Evolutionary conservation across 2,329 filamentous ascomycete species (phyloP), one percentile per base, ranked within the genome.

Genomic region (Colletotrichum lupini): DNA sequence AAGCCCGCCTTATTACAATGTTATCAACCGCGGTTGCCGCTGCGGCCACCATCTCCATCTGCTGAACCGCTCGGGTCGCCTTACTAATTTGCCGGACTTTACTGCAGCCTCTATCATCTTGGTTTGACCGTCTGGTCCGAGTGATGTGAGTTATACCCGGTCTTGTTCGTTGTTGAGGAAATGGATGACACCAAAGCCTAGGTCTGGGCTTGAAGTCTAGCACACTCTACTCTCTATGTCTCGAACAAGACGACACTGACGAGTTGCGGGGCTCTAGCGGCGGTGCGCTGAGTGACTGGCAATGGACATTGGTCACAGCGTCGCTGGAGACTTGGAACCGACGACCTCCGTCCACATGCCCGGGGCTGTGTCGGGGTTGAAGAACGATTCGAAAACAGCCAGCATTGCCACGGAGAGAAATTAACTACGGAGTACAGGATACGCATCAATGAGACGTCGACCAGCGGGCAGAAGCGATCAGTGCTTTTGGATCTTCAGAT

Each of bases 21-120:
- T 59, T 55, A 26, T 64, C 66, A 69, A 69, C 66, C 70, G 66
- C 70, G 46, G 53, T 49, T 72, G 30, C 69, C 59, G 66, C 66
- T 60, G 66, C 37, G 59, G 30, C 30, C 61, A 35, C 42, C 58
- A 26, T 63, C 58, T 63, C 42, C 35, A 55, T 42, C 24, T 60
- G 42, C 59, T 64, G 42, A 37, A 24, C 59, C 59, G 70, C 70
- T 65, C 32, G 66, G 53, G 66, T 46, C 69, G 32, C 49, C 19
- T 56, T 42, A 7, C 12, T 52, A 46, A 35, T 32, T 37, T 46
- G 8, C 57, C 60, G 65, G 37, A 59, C 65, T 53, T 55, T 42
- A 55, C 53, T 53, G 30, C 59, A 46, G 30, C 28, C 58, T 55
- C 46, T 55, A 46, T 28, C 66, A 35, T 26, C n/a, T 19, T 59